Evolutionary conservation across 208 protist species (phyloP).

Genomic region (Naegleria lovaniensis): DNA sequence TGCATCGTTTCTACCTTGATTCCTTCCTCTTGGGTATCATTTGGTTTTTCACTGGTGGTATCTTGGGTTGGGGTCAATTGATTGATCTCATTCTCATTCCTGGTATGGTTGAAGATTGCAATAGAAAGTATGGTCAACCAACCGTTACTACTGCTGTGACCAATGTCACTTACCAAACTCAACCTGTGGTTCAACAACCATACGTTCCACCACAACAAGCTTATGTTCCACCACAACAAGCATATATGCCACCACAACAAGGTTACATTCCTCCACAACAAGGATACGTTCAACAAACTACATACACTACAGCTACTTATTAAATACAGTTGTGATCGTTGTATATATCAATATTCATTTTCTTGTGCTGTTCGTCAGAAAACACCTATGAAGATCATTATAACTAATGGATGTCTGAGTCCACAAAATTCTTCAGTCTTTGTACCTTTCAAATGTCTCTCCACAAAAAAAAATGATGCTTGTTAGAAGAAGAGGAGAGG

Average conservation of each 20-base stretch:
- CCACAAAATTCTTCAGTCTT: too few species aligned
- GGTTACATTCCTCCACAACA: background rate
- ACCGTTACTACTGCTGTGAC: background rate
- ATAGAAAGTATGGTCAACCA: background rate
- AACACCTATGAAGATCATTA: too few species aligned
- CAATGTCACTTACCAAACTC: background rate
- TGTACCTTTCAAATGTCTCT: too few species aligned
- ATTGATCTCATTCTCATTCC: slow-evolving; percentile 4
- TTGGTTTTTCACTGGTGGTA: background rate
- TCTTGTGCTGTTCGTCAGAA: too few species aligned
- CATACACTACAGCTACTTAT: background rate
- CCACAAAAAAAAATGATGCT: background rate
- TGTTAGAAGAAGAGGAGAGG: background rate
- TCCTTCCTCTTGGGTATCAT: background rate
- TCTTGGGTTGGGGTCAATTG: background rate
- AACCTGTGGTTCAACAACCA: background rate
- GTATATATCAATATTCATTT: too few species aligned
- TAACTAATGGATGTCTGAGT: too few species aligned
- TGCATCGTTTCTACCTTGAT: background rate
- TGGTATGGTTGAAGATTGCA: background rate
- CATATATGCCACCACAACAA: background rate
- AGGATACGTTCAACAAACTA: background rate
- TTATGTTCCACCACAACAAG: background rate
- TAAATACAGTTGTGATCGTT: background rate
- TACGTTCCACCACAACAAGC: background rate